Percentiles rank a stretch among this genome's conserved stretches.
Evolutionary conservation across 306 rosid species (phyloP).

Genomic region (Leucaena leucocephala): DNA sequence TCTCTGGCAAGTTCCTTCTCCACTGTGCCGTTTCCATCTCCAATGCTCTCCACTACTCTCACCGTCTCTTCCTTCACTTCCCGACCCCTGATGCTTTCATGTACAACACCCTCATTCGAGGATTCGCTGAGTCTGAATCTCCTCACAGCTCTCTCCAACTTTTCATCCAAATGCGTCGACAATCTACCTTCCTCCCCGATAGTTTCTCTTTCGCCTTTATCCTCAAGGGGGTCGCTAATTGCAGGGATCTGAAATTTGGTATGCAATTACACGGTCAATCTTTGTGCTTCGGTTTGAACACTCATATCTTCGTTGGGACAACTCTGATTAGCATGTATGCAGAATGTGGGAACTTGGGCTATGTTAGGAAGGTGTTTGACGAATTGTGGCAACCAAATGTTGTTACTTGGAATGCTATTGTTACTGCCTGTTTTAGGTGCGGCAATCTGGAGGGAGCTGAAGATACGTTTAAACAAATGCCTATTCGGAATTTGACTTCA

Average conservation of each 20-base stretch:
- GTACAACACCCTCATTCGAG: slow-evolving; percentile 81
- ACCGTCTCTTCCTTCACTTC: slow-evolving; percentile 59
- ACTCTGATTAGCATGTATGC: slow-evolving; percentile 72
- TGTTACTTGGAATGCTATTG: slow-evolving; percentile 79
- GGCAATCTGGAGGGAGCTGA: slow-evolving; percentile 51
- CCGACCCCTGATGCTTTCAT: slow-evolving; percentile 80
- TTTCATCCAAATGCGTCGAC: slow-evolving; percentile 61
- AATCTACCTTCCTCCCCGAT: slow-evolving; percentile 46
- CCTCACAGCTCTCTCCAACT: slow-evolving; percentile 53
- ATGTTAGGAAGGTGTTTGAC: slow-evolving; percentile 65
- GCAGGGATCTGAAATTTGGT: slow-evolving; percentile 45
- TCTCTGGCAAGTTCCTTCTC: slow-evolving; percentile 78
- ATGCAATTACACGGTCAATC: slow-evolving; percentile 63
- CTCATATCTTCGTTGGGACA: slow-evolving; percentile 73
- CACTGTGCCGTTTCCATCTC: slow-evolving; percentile 64
- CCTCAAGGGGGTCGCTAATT: slow-evolving; percentile 73
- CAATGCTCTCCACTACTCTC: slow-evolving; percentile 58
- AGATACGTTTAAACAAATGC: slow-evolving; percentile 59
- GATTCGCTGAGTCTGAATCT: slow-evolving; percentile 55
- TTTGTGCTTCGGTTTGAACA: slow-evolving; percentile 49
- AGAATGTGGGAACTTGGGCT: slow-evolving; percentile 51
- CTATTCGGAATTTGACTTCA: slow-evolving; percentile 66
- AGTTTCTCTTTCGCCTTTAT: slow-evolving; percentile 83
- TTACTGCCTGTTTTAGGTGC: slow-evolving; percentile 72
- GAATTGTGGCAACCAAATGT: slow-evolving; percentile 75